Evolutionary conservation across 192 early-diverging fungal genomes (phyloP).

Genomic region (Hyaloraphidium curvatum): DNA sequence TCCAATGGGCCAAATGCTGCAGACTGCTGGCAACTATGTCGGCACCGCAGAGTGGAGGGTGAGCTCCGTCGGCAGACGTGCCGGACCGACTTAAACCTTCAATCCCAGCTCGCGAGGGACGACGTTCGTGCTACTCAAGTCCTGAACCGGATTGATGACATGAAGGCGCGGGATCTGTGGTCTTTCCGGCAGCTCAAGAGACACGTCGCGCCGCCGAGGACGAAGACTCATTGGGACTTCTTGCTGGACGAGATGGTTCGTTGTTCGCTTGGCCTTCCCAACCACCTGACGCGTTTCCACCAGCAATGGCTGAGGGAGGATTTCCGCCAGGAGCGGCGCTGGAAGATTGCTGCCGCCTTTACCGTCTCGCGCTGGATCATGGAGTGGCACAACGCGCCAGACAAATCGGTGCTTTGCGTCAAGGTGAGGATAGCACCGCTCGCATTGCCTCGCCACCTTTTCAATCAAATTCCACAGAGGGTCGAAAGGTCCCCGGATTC

Average conservation of each 20-base stretch:
- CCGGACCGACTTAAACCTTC: too few species aligned
- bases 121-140: slow-evolving; percentile 45
- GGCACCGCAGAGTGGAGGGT: too few species aligned
- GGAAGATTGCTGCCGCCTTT: slow-evolving; percentile 59
- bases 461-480: too few species aligned
- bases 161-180: slow-evolving; percentile 51
- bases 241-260: slow-evolving; percentile 63
- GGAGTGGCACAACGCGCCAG: slow-evolving; percentile 51
- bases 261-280: background rate
- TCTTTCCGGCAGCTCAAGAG: slow-evolving; percentile 54
- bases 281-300: background rate
- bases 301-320: slow-evolving; percentile 63
- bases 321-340: slow-evolving; percentile 59
- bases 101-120: slow-evolving; percentile 54
- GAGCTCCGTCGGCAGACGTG: too few species aligned
- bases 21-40: too few species aligned
- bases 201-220: slow-evolving; percentile 28
- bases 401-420: slow-evolving; percentile 47
- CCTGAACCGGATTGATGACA: slow-evolving; percentile 41
- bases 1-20: too few species aligned
- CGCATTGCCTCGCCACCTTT: too few species aligned
- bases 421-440: too few species aligned
- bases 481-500: too few species aligned
- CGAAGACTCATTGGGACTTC: slow-evolving; percentile 52
- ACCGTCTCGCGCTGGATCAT: slow-evolving; percentile 37